Percentiles rank a stretch among this genome's conserved stretches.
Evolutionary conservation across 208 protist genomes (phyloP).

Genomic region (Leishmania turanica): DNA sequence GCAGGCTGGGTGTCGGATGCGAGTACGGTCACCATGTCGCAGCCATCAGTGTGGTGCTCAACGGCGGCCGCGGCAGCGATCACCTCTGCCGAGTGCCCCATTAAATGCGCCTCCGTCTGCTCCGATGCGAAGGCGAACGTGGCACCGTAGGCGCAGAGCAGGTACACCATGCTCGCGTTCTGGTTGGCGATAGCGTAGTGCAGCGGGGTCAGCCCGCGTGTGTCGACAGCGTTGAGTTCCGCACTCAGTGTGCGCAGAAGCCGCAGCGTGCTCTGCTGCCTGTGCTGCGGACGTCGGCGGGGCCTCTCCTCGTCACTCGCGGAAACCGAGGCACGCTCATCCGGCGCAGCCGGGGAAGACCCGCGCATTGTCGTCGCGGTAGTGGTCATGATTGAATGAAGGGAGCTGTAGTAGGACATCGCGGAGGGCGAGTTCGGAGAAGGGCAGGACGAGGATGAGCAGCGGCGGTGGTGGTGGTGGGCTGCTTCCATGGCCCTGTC

Average conservation of each 20-base stretch:
- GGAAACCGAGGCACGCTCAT: neutral
- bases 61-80: conserved; percentile 12
- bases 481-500: neutral
- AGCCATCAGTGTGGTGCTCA: neutral
- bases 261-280: conserved; percentile 14
- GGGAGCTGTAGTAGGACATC: conserved; percentile 20
- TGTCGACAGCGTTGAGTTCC: conserved; percentile 39
- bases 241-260: conserved; percentile 16
- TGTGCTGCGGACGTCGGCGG: neutral
- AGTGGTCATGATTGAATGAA: neutral
- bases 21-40: neutral
- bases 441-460: neutral
- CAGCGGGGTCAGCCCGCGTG: conserved; percentile 39
- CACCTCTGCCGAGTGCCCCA: conserved; percentile 14
- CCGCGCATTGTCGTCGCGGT: neutral
- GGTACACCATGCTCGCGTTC: conserved; percentile 43
- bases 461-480: neutral
- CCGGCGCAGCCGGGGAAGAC: neutral
- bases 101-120: conserved; percentile 18
- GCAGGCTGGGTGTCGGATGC: neutral
- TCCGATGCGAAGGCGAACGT: conserved; percentile 39
- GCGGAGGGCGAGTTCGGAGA: neutral
- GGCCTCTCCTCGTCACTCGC: neutral
- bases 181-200: conserved; percentile 56
- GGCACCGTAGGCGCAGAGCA: conserved; percentile 43